A percentile compares a stretch with the other conserved stretches of the same genome.
These are phyloP conservation scores for Aphanomyces cochlioides DNA, from an alignment of 352 stramenopile species.

Conservation along the genomic window DNA sequence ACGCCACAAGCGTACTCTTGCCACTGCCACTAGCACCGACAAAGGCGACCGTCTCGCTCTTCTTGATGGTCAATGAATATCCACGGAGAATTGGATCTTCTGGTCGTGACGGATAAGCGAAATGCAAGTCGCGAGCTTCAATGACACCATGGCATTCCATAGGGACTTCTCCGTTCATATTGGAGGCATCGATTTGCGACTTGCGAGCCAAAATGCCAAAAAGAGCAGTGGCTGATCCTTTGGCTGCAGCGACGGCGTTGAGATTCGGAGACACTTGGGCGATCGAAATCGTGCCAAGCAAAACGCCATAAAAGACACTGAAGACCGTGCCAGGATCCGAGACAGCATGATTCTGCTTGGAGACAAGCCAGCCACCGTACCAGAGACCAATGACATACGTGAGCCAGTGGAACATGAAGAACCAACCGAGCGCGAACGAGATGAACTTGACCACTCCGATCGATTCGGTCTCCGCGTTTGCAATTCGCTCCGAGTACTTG, in stretches of 20 bases:
- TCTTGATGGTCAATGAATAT: slow-evolving; percentile 37
- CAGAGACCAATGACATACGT: slow-evolving; percentile 51
- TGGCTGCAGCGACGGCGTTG: slow-evolving; percentile 38
- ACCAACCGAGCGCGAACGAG: slow-evolving; percentile 35
- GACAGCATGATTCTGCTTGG: slow-evolving; percentile 26
- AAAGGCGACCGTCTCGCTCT: slow-evolving; percentile 41
- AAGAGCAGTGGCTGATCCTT: slow-evolving; percentile 37
- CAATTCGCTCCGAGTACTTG: slow-evolving; percentile 38
- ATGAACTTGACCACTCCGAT: slow-evolving; percentile 39
- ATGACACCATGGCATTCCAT: slow-evolving; percentile 44
- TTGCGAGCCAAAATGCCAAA: slow-evolving; percentile 48
- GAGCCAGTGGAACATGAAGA: slow-evolving; percentile 47
- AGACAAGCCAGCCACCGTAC: slow-evolving; percentile 50
- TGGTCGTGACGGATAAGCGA: slow-evolving; percentile 69
- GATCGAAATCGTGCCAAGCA: slow-evolving; percentile 41
- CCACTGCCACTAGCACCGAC: slow-evolving; percentile 42
- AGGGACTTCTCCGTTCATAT: slow-evolving; percentile 39
- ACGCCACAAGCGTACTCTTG: slow-evolving; percentile 65
- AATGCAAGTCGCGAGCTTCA: slow-evolving; percentile 54
- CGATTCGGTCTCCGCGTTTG: slow-evolving; percentile 36
- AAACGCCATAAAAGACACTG: slow-evolving; percentile 45
- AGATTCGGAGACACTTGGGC: slow-evolving; percentile 49
- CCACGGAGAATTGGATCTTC: slow-evolving; percentile 26
- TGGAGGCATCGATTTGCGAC: slow-evolving; percentile 48
- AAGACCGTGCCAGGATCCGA: slow-evolving; percentile 40